These are phyloP conservation scores for Trametes cinnabarina DNA, from an alignment of 768 basidiomycete species.

Conservation along the genomic window DNA sequence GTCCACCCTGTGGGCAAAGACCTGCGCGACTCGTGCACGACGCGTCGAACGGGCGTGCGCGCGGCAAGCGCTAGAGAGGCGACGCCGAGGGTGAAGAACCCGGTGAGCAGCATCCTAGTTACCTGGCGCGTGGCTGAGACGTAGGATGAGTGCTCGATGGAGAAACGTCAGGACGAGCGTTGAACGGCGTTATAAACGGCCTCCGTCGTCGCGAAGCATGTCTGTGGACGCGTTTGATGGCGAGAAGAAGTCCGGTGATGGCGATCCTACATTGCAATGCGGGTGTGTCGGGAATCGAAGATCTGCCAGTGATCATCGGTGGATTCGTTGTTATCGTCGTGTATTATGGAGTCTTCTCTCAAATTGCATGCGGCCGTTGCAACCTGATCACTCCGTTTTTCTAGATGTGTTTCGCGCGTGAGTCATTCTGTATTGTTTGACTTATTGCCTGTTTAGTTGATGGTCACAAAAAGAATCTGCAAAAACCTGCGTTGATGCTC, in stretches of 20 bases:
- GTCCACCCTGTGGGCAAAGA: constrained; percentile 41
- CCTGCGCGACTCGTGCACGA: constrained; percentile 24
- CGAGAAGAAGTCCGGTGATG: not conserved
- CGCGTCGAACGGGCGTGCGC: constrained; percentile 27
- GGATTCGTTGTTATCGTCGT: no score
- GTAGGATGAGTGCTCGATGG: constrained; percentile 2
- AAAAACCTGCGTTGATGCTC: no score
- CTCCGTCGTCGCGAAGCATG: not conserved
- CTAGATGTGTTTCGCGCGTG: no score
- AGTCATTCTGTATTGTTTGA: no score
- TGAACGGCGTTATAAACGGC: not conserved
- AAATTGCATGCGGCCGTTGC: no score
- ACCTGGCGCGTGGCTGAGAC: not conserved
- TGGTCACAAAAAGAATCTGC: no score
- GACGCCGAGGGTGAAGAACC: constrained; percentile 3
- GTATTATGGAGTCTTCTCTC: no score
- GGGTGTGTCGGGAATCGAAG: no score
- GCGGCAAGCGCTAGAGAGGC: constrained; percentile 6
- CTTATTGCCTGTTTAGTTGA: no score
- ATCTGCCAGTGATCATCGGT: no score
- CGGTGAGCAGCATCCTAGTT: constrained; percentile 8
- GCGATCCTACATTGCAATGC: no score
- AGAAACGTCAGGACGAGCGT: not conserved
- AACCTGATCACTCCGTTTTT: no score
- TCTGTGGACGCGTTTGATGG: not conserved